Evolutionary conservation across 768 basidiomycete species (phyloP).

Genomic region (Suillus subaureus): DNA sequence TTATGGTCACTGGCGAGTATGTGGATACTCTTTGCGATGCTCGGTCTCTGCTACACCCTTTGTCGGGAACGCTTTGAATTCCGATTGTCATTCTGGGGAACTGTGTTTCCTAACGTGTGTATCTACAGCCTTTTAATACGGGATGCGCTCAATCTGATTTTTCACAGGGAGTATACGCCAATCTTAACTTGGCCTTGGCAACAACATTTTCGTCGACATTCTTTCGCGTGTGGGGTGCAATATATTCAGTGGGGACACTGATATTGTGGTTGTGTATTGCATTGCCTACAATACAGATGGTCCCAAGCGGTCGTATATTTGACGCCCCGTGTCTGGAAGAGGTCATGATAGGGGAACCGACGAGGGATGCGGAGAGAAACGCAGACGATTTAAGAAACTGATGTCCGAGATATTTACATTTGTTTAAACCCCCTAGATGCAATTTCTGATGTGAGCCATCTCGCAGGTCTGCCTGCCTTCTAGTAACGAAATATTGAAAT

Average conservation of each 20-base stretch:
- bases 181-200: conserved; percentile 57
- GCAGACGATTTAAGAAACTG: neutral
- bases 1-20: conserved; percentile 66
- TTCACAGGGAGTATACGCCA: conserved; percentile 64
- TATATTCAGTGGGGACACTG: conserved; percentile 53
- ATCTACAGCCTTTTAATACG: neutral
- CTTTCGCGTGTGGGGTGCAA: conserved; percentile 59
- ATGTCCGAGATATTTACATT: neutral
- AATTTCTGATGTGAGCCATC: neutral
- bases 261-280: conserved; percentile 56
- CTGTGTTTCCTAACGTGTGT: conserved; percentile 72
- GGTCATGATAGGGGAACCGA: conserved; percentile 17
- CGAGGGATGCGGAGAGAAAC: neutral
- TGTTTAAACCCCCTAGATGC: too few relatives aligned
- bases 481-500: too few relatives aligned
- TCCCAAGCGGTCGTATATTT: conserved; percentile 43
- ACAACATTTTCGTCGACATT: conserved; percentile 51
- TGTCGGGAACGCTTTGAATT: conserved; percentile 50
- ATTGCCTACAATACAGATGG: conserved; percentile 39
- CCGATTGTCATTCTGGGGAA: conserved; percentile 62
- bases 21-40: conserved; percentile 60
- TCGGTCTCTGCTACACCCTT: conserved; percentile 48
- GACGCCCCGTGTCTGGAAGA: conserved; percentile 44
- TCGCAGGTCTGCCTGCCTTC: neutral
- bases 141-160: neutral